These are phyloP conservation scores for Yamadazyma philogaea DNA, from an alignment of 805 yeast species.

Conservation along the genomic window DNA sequence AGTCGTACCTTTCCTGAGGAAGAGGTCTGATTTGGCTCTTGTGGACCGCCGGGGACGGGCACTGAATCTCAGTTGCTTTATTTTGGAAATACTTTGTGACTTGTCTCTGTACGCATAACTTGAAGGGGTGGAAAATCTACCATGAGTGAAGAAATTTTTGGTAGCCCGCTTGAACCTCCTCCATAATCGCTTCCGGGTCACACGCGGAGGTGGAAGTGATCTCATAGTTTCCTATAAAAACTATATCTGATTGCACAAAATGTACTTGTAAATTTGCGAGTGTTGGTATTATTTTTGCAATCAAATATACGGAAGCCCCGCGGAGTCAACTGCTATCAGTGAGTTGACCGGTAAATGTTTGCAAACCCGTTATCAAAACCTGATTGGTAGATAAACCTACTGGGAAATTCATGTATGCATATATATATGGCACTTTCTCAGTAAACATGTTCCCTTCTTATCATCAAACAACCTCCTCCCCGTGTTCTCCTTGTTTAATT, in stretches of 20 bases:
- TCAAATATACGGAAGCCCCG: slow-evolving; percentile 3
- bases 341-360: background rate
- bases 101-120: slow-evolving; percentile 12
- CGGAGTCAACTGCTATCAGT: slow-evolving; percentile 1
- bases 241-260: background rate
- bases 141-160: slow-evolving; percentile 25
- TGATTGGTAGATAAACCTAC: background rate
- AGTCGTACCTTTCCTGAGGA: slow-evolving; percentile 18
- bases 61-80: slow-evolving; percentile 23
- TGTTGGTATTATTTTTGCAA: slow-evolving; percentile 2
- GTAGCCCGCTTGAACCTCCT: slow-evolving; percentile 27
- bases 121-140: slow-evolving; percentile 24
- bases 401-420: no score
- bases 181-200: slow-evolving; percentile 32
- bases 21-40: slow-evolving; percentile 13
- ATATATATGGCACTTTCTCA: background rate
- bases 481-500: background rate
- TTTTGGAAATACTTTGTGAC: slow-evolving; percentile 22
- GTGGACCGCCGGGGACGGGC: slow-evolving; percentile 17
- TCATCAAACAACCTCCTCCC: background rate
- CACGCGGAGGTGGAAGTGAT: slow-evolving; percentile 35
- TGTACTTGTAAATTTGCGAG: slow-evolving; percentile 1
- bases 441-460: background rate
- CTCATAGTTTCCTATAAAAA: slow-evolving; percentile 22
- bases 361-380: background rate